phyloP scores from a whole-genome alignment of 2,329 filamentous ascomycete genomes.

The Trichoderma atroviride region DNA sequence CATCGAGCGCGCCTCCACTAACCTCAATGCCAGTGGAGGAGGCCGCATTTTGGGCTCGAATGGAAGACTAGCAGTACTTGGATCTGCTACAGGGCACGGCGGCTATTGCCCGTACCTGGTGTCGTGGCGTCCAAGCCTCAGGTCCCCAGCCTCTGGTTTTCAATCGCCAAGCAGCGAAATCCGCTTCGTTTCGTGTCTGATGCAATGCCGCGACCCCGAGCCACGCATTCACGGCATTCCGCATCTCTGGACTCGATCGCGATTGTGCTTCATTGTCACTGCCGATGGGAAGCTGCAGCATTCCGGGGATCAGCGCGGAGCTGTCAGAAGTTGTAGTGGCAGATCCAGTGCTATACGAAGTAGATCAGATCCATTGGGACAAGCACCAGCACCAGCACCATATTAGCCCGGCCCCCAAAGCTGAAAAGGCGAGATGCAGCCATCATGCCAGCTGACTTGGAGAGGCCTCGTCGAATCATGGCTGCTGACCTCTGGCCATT shows the following conservation, averaged over 20 bases:
- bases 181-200: not conserved
- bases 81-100: not conserved
- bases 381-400: not conserved
- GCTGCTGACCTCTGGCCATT: not conserved
- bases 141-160: not conserved
- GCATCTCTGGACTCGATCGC: not conserved
- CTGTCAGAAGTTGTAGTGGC: not conserved
- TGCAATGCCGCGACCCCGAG: not conserved
- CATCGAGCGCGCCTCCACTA: not conserved
- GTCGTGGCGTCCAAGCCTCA: not conserved
- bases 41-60: not conserved
- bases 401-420: not conserved
- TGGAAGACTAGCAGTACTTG: not conserved
- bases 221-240: conserved; percentile 5
- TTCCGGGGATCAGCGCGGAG: not conserved
- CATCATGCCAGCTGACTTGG: not conserved
- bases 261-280: not conserved
- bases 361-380: not conserved
- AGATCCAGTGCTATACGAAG: not conserved
- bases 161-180: not conserved
- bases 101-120: not conserved
- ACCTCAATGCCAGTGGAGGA: not conserved
- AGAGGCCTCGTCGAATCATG: conserved; percentile 1
- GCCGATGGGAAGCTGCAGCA: not conserved
- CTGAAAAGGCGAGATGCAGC: not conserved